Evolutionary conservation across 148 eudicot genomes (phyloP).

Genomic region (Dianthus caryophyllus): DNA sequence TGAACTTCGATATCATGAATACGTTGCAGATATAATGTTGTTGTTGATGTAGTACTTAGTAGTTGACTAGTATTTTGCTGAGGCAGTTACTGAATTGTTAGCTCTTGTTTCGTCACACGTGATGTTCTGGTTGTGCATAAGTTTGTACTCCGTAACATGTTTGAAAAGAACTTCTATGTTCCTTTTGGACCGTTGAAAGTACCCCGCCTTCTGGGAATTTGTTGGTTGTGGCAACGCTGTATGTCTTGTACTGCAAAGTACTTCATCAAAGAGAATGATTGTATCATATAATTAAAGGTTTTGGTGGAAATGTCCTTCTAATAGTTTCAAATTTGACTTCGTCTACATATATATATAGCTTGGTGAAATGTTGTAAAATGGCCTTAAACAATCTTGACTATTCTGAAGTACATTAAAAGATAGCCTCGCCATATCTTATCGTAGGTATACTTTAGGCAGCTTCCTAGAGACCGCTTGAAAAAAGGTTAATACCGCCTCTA

Average conservation of each 20-base stretch:
- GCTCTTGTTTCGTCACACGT: no score
- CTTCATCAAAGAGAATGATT: no score
- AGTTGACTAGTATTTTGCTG: not conserved
- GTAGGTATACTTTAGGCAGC: not conserved
- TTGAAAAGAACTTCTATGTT: not conserved
- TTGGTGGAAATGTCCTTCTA: not conserved
- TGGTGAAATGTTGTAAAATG: no score
- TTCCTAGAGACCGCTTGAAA: not conserved
- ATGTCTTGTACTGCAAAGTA: not conserved
- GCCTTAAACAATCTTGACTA: not conserved
- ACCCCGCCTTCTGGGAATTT: not conserved
- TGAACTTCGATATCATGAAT: not conserved
- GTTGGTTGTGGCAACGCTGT: not conserved
- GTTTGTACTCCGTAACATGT: not conserved
- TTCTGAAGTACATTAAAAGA: not conserved
- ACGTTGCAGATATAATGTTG: not conserved
- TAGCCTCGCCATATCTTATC: not conserved
- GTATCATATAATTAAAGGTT: not conserved
- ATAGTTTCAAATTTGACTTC: not conserved
- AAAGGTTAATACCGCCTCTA: not conserved
- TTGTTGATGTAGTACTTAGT: no score
- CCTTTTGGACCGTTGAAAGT: not conserved
- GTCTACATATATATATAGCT: not conserved
- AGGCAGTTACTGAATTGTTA: not conserved
- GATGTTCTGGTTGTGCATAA: not conserved